Evolutionary conservation across 2,329 filamentous ascomycete genomes (phyloP), one percentile per base, ranked within the genome.

Genomic region (Geoglossum cookeanum): DNA sequence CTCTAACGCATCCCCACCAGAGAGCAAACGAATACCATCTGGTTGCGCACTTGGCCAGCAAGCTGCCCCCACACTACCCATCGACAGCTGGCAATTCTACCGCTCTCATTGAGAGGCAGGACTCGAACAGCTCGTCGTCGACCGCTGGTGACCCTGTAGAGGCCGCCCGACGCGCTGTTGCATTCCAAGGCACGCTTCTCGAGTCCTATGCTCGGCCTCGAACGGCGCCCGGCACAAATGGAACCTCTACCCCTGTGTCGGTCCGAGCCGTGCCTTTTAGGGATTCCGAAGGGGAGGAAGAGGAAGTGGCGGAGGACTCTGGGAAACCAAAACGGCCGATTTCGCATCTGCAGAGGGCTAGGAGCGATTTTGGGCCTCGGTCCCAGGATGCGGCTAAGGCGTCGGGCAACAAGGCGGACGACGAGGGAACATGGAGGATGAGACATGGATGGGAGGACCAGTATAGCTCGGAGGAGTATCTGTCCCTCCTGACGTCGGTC

Each of bases 371-470:
- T 68, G 74, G 73, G 44, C 71, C 75, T 47, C 39, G 55, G 11
- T 15, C 44, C n/a, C 42, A 57, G 27, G 47, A 48, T 33, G 22
- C 35, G 13, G 44, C 37, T 11, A 55, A 39, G 37, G 66, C 69
- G 30, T 67, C 64, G 55, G 57, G 67, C 7, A 57, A 62, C 13
- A 64, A 62, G 8, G 65, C 65, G 45, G 73, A 72, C 42, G 70
- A 71, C 42, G 77, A 78, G 60, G 77, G 74, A 61, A 72, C 74
- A 61, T 77, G 75, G 66, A 68, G 75, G 60, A 78, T 83, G 68
- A 80, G 90, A 54, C 90, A 96, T 72, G 90, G 90, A 53, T 96
- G 92, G 74, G 88, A 94, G 66, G 85, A 90, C 63, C 88, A 95
- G 69, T 89, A 94, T 68, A 85, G 88, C 66, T 94, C 86, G 4